Evolutionary conservation across 495 filamentous ascomycete genomes (phyloP).

Genomic region (Annulohypoxylon moriforme): DNA sequence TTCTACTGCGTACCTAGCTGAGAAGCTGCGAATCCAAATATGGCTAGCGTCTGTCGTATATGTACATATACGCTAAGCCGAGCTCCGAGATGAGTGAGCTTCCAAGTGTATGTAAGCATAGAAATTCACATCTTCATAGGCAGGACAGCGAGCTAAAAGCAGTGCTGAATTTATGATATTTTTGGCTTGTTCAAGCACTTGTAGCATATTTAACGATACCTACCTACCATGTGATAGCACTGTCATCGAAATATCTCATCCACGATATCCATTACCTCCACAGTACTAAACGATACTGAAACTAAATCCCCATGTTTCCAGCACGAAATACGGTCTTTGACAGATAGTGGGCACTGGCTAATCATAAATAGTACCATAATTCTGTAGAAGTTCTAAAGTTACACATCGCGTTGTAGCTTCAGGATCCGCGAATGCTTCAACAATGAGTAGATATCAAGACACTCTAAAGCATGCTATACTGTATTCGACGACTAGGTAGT

Average conservation of each 20-base stretch:
- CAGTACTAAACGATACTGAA: too few relatives aligned
- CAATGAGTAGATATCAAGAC: not conserved
- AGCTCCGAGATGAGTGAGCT: slow-evolving; percentile 10
- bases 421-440: too few relatives aligned
- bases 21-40: slow-evolving; percentile 8
- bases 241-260: not conserved
- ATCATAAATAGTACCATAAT: too few relatives aligned
- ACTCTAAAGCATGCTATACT: not conserved
- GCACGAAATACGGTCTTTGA: too few relatives aligned
- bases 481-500: not conserved
- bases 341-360: too few relatives aligned
- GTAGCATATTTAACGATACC: not conserved
- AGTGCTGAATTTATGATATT: not conserved
- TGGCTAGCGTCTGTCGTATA: slow-evolving; percentile 15
- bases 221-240: not conserved
- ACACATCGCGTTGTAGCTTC: too few relatives aligned
- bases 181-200: not conserved
- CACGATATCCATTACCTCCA: too few relatives aligned
- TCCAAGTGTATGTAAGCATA: not conserved
- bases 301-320: too few relatives aligned
- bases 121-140: not conserved
- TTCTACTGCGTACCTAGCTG: slow-evolving; percentile 2
- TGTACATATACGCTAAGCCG: not conserved
- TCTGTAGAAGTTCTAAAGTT: too few relatives aligned
- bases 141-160: not conserved